Conservation (phyloP, 768 basidiomycete species). For the Tulasnella calospora region DNA sequence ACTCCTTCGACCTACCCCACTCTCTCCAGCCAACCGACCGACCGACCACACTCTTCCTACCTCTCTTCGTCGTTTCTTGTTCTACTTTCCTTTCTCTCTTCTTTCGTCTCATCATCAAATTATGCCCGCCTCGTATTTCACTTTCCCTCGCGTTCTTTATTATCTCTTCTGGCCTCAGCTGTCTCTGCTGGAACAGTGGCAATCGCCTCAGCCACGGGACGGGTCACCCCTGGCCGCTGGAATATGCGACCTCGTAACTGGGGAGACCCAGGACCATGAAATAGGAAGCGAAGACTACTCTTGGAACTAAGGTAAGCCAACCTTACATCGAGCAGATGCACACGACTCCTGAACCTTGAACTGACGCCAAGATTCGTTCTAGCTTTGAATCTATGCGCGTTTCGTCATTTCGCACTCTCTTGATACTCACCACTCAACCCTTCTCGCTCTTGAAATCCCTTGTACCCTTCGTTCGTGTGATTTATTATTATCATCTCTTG, state of each 20-base stretch:
- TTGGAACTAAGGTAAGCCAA: not conserved
- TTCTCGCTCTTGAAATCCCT: not conserved
- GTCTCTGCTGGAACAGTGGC: conserved; percentile 7
- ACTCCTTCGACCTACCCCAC: not conserved
- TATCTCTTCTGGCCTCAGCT: conserved; percentile 1
- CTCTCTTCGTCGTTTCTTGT: not conserved
- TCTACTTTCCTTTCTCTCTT: not conserved
- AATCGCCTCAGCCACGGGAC: not conserved
- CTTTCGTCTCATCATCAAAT: not conserved
- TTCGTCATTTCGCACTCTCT: not conserved
- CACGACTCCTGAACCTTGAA: not conserved
- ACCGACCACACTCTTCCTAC: not conserved
- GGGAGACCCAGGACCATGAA: not conserved
- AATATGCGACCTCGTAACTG: not conserved
- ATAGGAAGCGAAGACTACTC: not conserved
- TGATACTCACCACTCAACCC: not conserved
- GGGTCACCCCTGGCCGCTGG: not conserved
- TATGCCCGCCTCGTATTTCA: not conserved
- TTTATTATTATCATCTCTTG: not conserved
- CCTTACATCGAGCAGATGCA: too few species aligned
- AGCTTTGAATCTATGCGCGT: not conserved
- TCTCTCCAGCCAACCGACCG: not conserved
- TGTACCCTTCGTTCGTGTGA: not conserved
- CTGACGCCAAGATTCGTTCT: not conserved
- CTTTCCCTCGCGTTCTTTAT: not conserved